Evolutionary conservation across 352 stramenopile species (phyloP).

Genomic region (Phytophthora tentaculata): DNA sequence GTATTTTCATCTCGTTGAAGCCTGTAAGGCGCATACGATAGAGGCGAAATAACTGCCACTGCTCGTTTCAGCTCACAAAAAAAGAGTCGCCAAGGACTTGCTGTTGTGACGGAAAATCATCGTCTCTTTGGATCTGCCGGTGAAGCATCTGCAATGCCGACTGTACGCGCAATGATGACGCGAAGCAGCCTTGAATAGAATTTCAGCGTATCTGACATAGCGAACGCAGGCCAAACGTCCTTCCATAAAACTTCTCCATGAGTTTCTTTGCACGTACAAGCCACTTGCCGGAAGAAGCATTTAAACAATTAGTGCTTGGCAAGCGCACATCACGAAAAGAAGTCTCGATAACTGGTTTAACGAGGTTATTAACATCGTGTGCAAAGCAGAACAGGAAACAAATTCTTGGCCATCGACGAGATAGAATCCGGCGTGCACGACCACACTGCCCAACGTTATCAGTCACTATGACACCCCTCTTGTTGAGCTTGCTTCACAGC

Average conservation of each 20-base stretch:
- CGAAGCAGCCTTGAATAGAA: neutral
- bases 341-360: constrained; percentile 23
- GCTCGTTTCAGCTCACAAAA: neutral
- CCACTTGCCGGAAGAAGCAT: neutral
- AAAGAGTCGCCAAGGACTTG: neutral
- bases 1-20: neutral
- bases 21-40: neutral
- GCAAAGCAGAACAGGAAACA: constrained; percentile 20
- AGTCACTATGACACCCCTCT: constrained; percentile 14
- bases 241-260: neutral
- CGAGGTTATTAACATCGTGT: constrained; percentile 30
- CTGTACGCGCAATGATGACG: neutral
- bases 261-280: neutral
- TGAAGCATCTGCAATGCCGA: neutral
- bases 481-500: neutral
- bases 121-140: neutral
- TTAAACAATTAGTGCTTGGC: neutral
- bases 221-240: neutral
- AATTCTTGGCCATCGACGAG: constrained; percentile 18
- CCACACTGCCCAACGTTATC: constrained; percentile 22
- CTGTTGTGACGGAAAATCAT: neutral
- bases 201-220: neutral
- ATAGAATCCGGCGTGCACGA: constrained; percentile 21
- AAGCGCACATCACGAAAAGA: constrained; percentile 1
- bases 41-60: neutral